Evolutionary conservation across 179 eudicot species (phyloP).

Genomic region (Heliamphora ciliata): DNA sequence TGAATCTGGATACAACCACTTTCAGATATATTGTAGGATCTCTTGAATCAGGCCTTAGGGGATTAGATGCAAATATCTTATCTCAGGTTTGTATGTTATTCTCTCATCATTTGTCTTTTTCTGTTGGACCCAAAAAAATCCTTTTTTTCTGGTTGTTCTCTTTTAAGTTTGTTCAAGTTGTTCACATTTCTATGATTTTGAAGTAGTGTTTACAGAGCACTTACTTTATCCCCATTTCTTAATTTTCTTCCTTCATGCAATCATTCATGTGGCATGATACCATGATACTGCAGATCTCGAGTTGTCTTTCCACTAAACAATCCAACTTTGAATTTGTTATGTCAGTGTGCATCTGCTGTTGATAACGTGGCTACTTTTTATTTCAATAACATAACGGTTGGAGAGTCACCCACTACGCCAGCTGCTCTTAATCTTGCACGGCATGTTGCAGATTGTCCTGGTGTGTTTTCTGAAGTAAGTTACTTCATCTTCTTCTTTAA

Average conservation of each 20-base stretch:
- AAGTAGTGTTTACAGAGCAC: background rate
- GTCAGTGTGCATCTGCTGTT: slow-evolving; percentile 88
- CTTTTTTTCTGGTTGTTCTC: background rate
- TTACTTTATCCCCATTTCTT: slow-evolving; percentile 2
- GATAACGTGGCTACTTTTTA: slow-evolving; percentile 86
- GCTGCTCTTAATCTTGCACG: slow-evolving; percentile 75
- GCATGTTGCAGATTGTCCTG: slow-evolving; percentile 78
- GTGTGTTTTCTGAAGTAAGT: slow-evolving; percentile 85
- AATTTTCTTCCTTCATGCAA: slow-evolving; percentile 1
- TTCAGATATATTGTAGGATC: slow-evolving; percentile 83
- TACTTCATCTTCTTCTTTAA: background rate
- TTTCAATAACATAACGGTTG: slow-evolving; percentile 85
- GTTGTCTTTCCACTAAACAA: background rate
- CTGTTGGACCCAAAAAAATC: background rate
- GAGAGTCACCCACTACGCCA: slow-evolving; percentile 74
- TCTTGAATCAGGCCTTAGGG: slow-evolving; percentile 94
- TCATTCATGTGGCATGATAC: slow-evolving; percentile 3
- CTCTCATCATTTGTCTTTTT: background rate
- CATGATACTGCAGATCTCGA: background rate
- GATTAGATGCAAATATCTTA: slow-evolving; percentile 67
- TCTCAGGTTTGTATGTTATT: slow-evolving; percentile 55
- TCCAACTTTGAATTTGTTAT: slow-evolving; percentile 13
- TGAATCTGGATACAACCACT: slow-evolving; percentile 72
- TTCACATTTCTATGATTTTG: background rate
- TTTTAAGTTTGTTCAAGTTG: background rate